These are phyloP conservation scores for Scalesia atractyloides DNA, from an alignment of 129 eudicot genomes.

Conservation along the genomic window DNA sequence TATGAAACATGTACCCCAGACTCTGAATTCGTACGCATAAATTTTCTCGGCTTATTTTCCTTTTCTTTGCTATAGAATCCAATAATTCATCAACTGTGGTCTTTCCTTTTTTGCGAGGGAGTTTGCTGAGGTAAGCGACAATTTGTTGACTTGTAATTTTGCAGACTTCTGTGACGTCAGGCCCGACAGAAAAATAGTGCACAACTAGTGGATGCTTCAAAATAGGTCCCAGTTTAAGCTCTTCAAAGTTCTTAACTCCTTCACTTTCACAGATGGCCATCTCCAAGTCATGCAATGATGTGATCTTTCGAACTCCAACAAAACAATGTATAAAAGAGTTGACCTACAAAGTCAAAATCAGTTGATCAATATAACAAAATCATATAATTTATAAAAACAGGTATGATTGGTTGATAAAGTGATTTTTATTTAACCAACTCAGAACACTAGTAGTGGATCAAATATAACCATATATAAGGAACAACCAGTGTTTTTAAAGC, in stretches of 20 bases:
- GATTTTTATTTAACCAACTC: not conserved
- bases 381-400: not conserved
- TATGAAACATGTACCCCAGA: slow-evolving; percentile 56
- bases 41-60: slow-evolving; percentile 41
- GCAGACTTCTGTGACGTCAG: slow-evolving; percentile 57
- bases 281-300: slow-evolving; percentile 74
- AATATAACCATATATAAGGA: not conserved
- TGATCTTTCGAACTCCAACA: slow-evolving; percentile 75
- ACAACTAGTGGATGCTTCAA: slow-evolving; percentile 65
- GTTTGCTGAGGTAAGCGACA: slow-evolving; percentile 45
- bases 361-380: not conserved
- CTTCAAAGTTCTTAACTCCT: slow-evolving; percentile 68
- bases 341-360: slow-evolving; percentile 43
- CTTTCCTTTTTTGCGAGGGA: slow-evolving; percentile 35
- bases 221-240: slow-evolving; percentile 90
- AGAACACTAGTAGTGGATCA: not conserved
- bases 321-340: slow-evolving; percentile 84
- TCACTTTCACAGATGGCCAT: slow-evolving; percentile 75
- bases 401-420: not conserved
- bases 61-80: slow-evolving; percentile 60
- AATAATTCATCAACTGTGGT: slow-evolving; percentile 50
- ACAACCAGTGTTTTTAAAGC: too few relatives aligned
- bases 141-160: slow-evolving; percentile 63
- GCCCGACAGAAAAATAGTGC: slow-evolving; percentile 68
- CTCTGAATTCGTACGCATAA: slow-evolving; percentile 75